Conservation (phyloP, 257 asterid genomes). For the Petunia secreta region DNA sequence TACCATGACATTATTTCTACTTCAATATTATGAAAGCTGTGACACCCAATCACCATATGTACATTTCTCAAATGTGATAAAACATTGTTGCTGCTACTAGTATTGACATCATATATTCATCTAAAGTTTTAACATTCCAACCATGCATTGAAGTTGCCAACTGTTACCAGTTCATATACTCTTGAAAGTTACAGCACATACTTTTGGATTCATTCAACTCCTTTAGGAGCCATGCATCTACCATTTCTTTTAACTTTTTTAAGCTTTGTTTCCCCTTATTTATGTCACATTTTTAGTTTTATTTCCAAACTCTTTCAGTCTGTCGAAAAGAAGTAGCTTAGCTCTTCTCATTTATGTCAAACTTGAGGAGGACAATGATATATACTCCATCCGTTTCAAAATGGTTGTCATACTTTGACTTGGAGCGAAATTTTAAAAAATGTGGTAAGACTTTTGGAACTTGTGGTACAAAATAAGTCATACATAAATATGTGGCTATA, state of each 20-base stretch:
- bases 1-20: constrained; percentile 33
- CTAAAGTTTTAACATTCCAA: constrained; percentile 8
- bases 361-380: too few relatives aligned
- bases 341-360: background rate
- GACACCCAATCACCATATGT: background rate
- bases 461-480: too few relatives aligned
- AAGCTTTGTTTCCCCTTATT: too few relatives aligned
- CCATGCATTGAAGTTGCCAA: constrained; percentile 26
- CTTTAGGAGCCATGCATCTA: too few relatives aligned
- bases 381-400: too few relatives aligned
- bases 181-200: too few relatives aligned
- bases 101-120: background rate
- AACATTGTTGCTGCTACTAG: background rate
- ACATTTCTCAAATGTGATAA: background rate
- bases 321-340: background rate
- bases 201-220: background rate
- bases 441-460: too few relatives aligned
- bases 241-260: too few relatives aligned
- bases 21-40: constrained; percentile 26
- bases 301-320: background rate
- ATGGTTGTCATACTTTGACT: too few relatives aligned
- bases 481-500: too few relatives aligned
- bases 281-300: too few relatives aligned
- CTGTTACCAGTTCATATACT: constrained; percentile 22
- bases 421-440: too few relatives aligned